Evolutionary conservation across 1,139 yeast genomes (phyloP).

Genomic region (Yamadazyma triangularis): DNA sequence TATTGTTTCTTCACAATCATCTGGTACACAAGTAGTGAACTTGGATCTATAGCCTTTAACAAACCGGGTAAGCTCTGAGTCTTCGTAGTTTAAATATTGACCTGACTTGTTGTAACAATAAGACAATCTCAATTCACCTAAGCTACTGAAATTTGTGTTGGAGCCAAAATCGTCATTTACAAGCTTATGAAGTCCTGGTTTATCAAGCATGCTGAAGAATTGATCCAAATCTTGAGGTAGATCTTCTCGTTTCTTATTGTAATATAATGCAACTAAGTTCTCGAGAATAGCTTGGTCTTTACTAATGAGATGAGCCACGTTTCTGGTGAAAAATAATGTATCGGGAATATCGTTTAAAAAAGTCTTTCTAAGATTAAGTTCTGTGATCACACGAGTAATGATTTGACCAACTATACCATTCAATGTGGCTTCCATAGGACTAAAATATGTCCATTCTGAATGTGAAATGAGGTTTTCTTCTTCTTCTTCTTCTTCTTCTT

Average conservation of each 20-base stretch:
- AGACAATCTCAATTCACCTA: constrained; percentile 1
- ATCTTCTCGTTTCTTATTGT: constrained; percentile 8
- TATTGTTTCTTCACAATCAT: constrained; percentile 1
- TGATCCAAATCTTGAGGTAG: constrained; percentile 10
- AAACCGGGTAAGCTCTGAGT: constrained; percentile 9
- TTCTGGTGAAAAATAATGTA: constrained; percentile 3
- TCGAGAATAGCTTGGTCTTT: constrained; percentile 1
- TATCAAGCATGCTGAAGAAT: constrained; percentile 14
- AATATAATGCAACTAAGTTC: constrained; percentile 1
- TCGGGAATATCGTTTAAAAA: constrained; percentile 10
- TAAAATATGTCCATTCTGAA: constrained; percentile 7
- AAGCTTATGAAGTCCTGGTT: constrained; percentile 6
- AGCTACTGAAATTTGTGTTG: constrained; percentile 13
- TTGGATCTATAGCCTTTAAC: constrained; percentile 5
- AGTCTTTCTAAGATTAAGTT: constrained; percentile 19
- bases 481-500: no score
- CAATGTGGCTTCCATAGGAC: constrained; percentile 8
- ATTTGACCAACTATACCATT: constrained; percentile 8
- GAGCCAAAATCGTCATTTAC: constrained; percentile 11
- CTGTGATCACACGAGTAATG: constrained; percentile 21
- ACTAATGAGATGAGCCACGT: neutral
- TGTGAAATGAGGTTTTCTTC: no score
- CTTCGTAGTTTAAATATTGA: constrained; percentile 28
- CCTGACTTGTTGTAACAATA: constrained; percentile 28
- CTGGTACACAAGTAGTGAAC: constrained; percentile 1